Evolutionary conservation across 768 basidiomycete species (phyloP), one percentile per base, ranked within the genome.

Genomic region (Tulasnella sp.): DNA sequence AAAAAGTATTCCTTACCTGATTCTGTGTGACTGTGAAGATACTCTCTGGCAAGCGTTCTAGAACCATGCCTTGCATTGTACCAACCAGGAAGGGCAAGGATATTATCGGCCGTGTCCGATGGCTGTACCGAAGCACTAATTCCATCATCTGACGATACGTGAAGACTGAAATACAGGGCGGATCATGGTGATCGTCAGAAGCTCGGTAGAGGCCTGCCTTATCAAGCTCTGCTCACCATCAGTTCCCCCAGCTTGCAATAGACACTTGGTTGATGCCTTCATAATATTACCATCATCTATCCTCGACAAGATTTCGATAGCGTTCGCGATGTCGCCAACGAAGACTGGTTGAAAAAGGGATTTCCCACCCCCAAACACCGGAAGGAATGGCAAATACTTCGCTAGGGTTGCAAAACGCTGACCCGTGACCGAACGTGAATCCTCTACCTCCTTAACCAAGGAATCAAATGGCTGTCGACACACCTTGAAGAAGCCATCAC

Each of bases 401-500:
- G 83, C 78, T 27, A 88, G 69, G 26, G 71, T 74, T 29, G 82
- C 80, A 65, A 88, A 86, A 44, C 82, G 75, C 85, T 86, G 29
- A 4, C 47, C 47, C 19, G 15, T 15, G 15, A 38, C 34, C 34
- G 34, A 38, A 5, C 7, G 34, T 9, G 30, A 19, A 42, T 52
- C 41, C 7, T 13, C 30, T 24, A 19, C 54, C 8, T 45, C 54
- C 11, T 51, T 42, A 24, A 24, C 48, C 10, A 13, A 47, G 49
- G 34, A 15, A 17, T 3, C 19, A 62, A 10, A n/a, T n/a, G n/a
- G n/a, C n/a, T n/a, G n/a, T 34, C 23, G 4, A 62, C 80, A 55
- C 56, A 86, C 86, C 61, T 78, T 80, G 69, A 88, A 88, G 71
- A 88, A 85, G 17, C 80, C 78, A 65, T 88, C 86, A 4, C 83